Evolutionary conservation across 176 grass and related monocot species (phyloP).

Genomic region (Eragrostis nindensis): DNA sequence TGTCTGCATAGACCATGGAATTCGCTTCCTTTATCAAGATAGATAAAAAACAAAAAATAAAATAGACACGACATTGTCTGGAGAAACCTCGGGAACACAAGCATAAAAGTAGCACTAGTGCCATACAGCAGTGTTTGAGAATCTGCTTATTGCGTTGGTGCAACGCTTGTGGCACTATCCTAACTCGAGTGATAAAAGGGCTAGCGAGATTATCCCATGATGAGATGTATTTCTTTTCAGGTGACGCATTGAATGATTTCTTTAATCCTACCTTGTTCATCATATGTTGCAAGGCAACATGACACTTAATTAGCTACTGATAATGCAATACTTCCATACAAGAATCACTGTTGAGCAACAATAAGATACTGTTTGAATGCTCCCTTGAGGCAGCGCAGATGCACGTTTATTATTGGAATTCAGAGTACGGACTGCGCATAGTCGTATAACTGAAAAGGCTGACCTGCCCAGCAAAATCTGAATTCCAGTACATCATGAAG

Average conservation of each 20-base stretch:
- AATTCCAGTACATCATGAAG: background rate
- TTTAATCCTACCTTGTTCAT: slow-evolving; percentile 10
- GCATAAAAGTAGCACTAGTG: slow-evolving; percentile 44
- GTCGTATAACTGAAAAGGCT: background rate
- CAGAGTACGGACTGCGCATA: background rate
- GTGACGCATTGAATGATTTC: slow-evolving; percentile 25
- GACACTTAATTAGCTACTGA: background rate
- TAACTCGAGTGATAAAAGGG: background rate
- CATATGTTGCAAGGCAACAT: background rate
- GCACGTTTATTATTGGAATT: slow-evolving; percentile 23
- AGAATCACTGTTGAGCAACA: slow-evolving; percentile 21
- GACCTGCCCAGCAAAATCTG: background rate
- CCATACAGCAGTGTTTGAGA: slow-evolving; percentile 41
- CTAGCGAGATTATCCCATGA: background rate
- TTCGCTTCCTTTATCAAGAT: slow-evolving; percentile 36
- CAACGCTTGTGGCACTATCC: background rate
- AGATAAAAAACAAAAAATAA: background rate
- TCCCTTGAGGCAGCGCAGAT: slow-evolving; percentile 26
- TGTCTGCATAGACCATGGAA: slow-evolving; percentile 66
- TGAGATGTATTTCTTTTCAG: slow-evolving; percentile 34
- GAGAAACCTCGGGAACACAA: slow-evolving; percentile 72
- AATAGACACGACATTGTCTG: slow-evolving; percentile 48
- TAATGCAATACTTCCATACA: slow-evolving; percentile 14
- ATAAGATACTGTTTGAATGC: background rate
- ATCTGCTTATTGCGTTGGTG: background rate